Percentiles rank a stretch among this genome's conserved stretches.
These are phyloP conservation scores for Paratinospora sagittata DNA, from an alignment of 164 flowering plant genomes.

Conservation along the genomic window DNA sequence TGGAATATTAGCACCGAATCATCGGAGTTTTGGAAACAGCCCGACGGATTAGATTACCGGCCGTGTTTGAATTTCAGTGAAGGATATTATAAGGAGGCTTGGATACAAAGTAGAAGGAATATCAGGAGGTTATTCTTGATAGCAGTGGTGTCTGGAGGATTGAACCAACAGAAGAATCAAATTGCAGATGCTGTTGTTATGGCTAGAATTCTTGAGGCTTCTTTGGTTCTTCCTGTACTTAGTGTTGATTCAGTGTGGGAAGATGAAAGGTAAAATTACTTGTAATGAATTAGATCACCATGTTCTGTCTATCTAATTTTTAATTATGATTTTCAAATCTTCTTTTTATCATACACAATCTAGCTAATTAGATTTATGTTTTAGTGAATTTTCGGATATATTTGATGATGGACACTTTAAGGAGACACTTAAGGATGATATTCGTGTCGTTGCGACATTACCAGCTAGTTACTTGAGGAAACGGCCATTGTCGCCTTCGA, in stretches of 20 bases:
- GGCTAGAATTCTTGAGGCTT: conserved; percentile 24
- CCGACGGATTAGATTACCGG: conserved; percentile 23
- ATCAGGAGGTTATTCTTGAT: conserved; percentile 25
- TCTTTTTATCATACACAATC: neutral
- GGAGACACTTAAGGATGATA: conserved; percentile 25
- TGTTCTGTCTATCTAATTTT: too few relatives aligned
- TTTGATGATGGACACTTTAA: conserved; percentile 35
- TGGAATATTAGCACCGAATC: neutral
- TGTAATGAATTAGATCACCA: too few relatives aligned
- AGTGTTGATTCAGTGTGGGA: conserved; percentile 24
- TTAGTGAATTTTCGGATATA: conserved; percentile 40
- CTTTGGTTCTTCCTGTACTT: conserved; percentile 21
- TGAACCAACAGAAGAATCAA: conserved; percentile 28
- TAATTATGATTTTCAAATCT: neutral
- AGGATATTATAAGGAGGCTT: conserved; percentile 15
- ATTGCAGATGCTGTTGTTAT: conserved; percentile 25
- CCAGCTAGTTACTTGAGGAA: conserved; percentile 22
- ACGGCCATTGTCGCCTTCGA: conserved; percentile 9
- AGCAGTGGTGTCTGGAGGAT: conserved; percentile 29
- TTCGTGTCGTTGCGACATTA: conserved; percentile 28
- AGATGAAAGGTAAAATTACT: conserved; percentile 28
- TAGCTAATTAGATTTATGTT: neutral
- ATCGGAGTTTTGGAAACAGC: conserved; percentile 32
- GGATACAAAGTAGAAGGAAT: conserved; percentile 3
- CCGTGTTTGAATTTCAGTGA: conserved; percentile 33